These are phyloP conservation scores for Trichomonas tenax DNA, from an alignment of 208 protist genomes.

Conservation along the genomic window DNA sequence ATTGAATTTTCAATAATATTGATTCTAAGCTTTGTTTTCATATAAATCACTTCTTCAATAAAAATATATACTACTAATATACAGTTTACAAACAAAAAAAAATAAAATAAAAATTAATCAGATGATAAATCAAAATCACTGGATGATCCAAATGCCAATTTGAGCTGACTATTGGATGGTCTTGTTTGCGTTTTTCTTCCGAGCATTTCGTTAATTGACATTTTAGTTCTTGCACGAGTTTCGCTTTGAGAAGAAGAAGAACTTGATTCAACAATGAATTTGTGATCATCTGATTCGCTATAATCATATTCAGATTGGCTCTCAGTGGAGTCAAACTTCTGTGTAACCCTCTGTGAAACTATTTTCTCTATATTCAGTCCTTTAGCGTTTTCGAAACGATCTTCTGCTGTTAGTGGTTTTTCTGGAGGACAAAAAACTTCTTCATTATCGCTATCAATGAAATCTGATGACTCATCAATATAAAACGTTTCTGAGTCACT, in stretches of 20 bases:
- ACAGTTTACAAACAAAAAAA: background rate
- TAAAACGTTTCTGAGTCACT: background rate
- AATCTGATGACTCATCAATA: background rate
- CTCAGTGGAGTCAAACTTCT: background rate
- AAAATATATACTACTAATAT: background rate
- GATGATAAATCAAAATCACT: background rate
- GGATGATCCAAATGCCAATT: background rate
- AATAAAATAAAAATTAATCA: background rate
- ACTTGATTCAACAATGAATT: background rate
- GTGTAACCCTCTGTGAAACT: background rate
- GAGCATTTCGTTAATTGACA: background rate
- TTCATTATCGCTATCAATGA: background rate
- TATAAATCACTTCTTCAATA: no score
- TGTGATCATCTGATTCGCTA: background rate
- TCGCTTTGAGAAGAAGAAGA: background rate
- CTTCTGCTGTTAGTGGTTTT: background rate
- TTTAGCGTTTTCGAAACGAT: background rate
- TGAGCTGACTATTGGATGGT: background rate
- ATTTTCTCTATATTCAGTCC: background rate
- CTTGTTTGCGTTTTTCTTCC: background rate
- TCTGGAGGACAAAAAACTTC: background rate
- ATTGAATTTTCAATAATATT: no score
- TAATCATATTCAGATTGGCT: background rate
- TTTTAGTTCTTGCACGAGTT: background rate
- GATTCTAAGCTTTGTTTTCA: no score